Evolutionary conservation across 2,329 filamentous ascomycete species (phyloP), one percentile per base, ranked within the genome.

Genomic region (Dactylellina parvicollis): DNA sequence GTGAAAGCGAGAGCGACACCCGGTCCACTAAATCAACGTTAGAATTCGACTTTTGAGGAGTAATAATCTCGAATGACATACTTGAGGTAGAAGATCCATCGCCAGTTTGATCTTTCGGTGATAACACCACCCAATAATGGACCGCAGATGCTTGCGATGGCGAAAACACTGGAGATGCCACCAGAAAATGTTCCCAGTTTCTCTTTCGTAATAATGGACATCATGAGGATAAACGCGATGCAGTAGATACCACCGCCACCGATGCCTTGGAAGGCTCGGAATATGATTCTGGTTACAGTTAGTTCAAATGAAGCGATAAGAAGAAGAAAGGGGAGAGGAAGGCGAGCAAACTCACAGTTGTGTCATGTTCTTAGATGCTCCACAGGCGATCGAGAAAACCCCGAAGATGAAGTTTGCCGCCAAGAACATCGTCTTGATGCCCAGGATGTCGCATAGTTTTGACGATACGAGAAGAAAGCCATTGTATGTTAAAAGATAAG

Each of bases 21-120:
- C 1, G 80, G 80, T 9, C 78, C 80, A 52, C 79, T 82, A 54
- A 36, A 16, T 5, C 18, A 59, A 22, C 30, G 57, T 49, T 20
- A 49, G 22, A 16, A 7, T 10, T 2, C 18, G 16, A 9, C 10
- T n/a, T 4, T 28, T 22, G 7, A 14, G 12, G 28, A 22, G 12
- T 36, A 12, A 9, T 12, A 38, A 59, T 22, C 22, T 5, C 30
- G 14, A 20, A 26, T 18, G 16, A 77, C 80, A 34, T 50, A 84
- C 82, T 85, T 84, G 2, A 85, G 79, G 36, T 81, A 80, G 73
- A 84, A 84, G 1, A 84, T 82, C 84, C 84, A 86, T 22, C 84
- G 80, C 85, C 85, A 86, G 69, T 74, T 79, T 56, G 75, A 76
- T 12, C 76, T 75, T 22, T 83, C 81, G 1, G 82, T 83, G 50